A percentile compares a stretch with the other conserved stretches of the same genome.
Conservation (phyloP, 306 rosid species). For the Quillaja saponaria region DNA sequence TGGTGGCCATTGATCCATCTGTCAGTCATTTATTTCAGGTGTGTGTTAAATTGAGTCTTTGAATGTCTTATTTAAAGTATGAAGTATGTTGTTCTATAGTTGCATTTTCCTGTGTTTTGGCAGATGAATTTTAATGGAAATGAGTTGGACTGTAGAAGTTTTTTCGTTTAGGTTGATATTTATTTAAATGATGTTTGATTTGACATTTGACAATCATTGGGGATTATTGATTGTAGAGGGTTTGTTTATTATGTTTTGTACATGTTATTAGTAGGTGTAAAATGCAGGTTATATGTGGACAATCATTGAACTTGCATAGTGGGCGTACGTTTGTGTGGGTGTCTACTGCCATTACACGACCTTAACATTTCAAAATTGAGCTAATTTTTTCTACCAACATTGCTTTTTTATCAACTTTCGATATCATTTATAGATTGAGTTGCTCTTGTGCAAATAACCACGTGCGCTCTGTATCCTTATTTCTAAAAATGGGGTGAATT, state of each 20-base stretch:
- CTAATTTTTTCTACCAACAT: too few relatives aligned
- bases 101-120: not conserved
- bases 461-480: too few relatives aligned
- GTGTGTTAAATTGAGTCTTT: not conserved
- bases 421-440: too few relatives aligned
- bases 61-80: not conserved
- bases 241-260: not conserved
- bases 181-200: too few relatives aligned
- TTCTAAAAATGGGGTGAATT: too few relatives aligned
- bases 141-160: too few relatives aligned
- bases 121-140: not conserved
- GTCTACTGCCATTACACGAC: not conserved
- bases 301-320: not conserved
- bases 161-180: too few relatives aligned
- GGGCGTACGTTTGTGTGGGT: slow-evolving; percentile 1
- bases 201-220: too few relatives aligned
- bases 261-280: not conserved
- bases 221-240: too few relatives aligned
- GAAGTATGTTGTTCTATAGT: not conserved
- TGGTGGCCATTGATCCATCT: slow-evolving; percentile 41
- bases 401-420: too few relatives aligned
- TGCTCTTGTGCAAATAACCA: too few relatives aligned
- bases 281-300: not conserved
- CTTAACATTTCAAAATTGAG: not conserved
- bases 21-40: slow-evolving; percentile 17